Evolutionary conservation across 495 filamentous ascomycete genomes (phyloP).

Genomic region (Podospora fimiseda): DNA sequence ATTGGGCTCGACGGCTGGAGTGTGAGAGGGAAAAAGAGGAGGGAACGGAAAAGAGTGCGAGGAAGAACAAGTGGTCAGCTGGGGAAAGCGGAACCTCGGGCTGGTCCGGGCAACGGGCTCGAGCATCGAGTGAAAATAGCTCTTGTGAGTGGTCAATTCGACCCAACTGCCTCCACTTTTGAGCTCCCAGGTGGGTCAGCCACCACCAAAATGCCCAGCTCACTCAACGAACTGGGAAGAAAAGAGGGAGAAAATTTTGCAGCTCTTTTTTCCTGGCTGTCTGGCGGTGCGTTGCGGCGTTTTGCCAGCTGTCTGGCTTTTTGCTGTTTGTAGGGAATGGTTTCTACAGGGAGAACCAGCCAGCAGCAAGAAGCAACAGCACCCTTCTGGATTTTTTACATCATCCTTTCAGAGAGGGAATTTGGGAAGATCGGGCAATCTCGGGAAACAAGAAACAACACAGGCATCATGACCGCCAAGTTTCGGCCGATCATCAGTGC

Average conservation of each 20-base stretch:
- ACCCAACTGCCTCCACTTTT: slow-evolving; percentile 23
- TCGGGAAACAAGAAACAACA: slow-evolving; percentile 5
- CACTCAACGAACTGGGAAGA: slow-evolving; percentile 4
- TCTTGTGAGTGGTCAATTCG: slow-evolving; percentile 31
- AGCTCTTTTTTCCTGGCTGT: too few species aligned
- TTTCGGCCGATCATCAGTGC: background rate
- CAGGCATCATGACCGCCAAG: background rate
- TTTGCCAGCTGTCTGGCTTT: slow-evolving; percentile 6
- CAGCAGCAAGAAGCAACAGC: too few species aligned
- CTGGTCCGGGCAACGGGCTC: slow-evolving; percentile 34
- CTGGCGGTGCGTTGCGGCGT: slow-evolving; percentile 11
- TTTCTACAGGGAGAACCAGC: too few species aligned
- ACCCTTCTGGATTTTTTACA: too few species aligned
- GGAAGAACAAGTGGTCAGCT: slow-evolving; percentile 29
- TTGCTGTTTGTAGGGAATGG: background rate
- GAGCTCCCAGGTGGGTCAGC: slow-evolving; percentile 22
- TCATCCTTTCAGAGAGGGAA: background rate
- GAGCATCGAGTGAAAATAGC: slow-evolving; percentile 12
- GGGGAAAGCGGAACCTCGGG: slow-evolving; percentile 29
- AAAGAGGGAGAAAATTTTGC: slow-evolving; percentile 19
- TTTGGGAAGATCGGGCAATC: background rate
- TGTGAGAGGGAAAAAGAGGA: slow-evolving; percentile 35
- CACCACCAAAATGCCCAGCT: slow-evolving; percentile 7
- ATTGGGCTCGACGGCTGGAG: slow-evolving; percentile 32
- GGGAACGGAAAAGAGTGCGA: slow-evolving; percentile 28